Percentiles rank a stretch among this genome's conserved stretches.
Conservation (phyloP, 2,329 filamentous ascomycete species). For the Pestalotiopsis sp. region DNA sequence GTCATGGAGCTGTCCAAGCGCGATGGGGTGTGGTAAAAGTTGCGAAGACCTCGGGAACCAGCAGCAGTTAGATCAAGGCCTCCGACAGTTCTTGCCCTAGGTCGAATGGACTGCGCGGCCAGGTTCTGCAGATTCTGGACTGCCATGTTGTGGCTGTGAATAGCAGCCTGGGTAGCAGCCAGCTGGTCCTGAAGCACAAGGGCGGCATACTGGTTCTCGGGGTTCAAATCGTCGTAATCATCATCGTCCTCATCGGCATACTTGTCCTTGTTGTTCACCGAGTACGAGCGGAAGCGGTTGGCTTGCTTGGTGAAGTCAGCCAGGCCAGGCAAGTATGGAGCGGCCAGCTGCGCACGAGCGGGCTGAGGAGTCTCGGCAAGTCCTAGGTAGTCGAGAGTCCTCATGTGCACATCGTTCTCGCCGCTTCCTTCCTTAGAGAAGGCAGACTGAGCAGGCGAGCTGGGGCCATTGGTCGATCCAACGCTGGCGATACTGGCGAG, state of each 20-base stretch:
- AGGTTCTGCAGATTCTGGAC: constrained; percentile 75
- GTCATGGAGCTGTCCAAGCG: constrained; percentile 77
- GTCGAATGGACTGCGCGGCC: constrained; percentile 79
- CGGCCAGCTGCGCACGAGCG: constrained; percentile 71
- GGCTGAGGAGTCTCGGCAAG: constrained; percentile 92
- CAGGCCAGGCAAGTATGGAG: constrained; percentile 75
- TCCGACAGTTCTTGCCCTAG: constrained; percentile 87
- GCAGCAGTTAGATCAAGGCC: constrained; percentile 75
- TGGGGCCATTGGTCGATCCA: constrained; percentile 79
- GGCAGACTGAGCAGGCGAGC: constrained; percentile 83
- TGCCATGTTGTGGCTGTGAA: constrained; percentile 89
- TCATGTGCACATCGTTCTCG: constrained; percentile 85
- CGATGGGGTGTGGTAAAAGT: constrained; percentile 73
- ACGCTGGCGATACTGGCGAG: constrained; percentile 82
- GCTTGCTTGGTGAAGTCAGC: constrained; percentile 76
- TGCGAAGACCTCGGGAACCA: constrained; percentile 65
- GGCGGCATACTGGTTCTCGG: constrained; percentile 63
- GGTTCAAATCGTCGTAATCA: constrained; percentile 63
- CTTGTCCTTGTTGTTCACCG: constrained; percentile 97
- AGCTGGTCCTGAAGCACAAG: constrained; percentile 65
- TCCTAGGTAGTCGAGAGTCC: constrained; percentile 93
- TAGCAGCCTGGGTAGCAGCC: constrained; percentile 67
- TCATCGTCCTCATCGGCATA: constrained; percentile 90
- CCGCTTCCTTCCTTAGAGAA: constrained; percentile 83
- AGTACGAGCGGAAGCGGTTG: constrained; percentile 94